Evolutionary conservation across 192 early-diverging fungal species (phyloP), one percentile per base, ranked within the genome.

Genomic region (Cetraspora pellucida): DNA sequence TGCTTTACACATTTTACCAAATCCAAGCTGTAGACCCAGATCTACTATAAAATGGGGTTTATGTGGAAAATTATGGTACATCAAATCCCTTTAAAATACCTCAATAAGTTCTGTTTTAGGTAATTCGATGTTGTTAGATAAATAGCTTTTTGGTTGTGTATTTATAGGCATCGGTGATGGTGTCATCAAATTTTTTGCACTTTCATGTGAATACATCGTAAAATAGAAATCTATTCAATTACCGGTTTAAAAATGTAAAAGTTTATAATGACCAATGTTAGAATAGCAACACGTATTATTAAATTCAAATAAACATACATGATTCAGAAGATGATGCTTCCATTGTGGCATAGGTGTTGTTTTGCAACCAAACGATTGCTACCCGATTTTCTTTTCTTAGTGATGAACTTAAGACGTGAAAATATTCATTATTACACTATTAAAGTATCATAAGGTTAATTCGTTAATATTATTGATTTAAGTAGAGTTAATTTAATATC

Each of bases 81-180:
- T 37, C 7, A 37, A 37, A 37, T 37, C 50, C 16, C 11, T 10
- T n/a, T 14, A 54, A 54, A 54, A 52, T 68, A 68, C 66, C 37
- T 68, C 66, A 68, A 68, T 13, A 49, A 46, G 9, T 49, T 68
- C 66, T 21, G 66, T 37, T 27, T 44, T 45, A 37, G 66, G 66
- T 46, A 68, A 47, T 46, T 68, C 45, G 21, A 68, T 68, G 25
- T 68, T 23, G 13, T 45, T 44, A 25, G 45, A 17, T 23, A 68
- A 21, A 47, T 68, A 68, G 14, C 66, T 68, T 11, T 68, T 68
- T 8, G 37, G 37, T 10, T 19, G 44, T 46, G 3, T 37, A 21
- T 21, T 68, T 68, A 21, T 19, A 37, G 66, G 21, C 3, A 30
- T 11, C 13, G 45, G 1, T 25, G 66, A 68, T 16, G 44, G 10